Base-by-base conservation (phyloP, 139 green algal genomes). In the Ostreobium quekettii region DNA sequence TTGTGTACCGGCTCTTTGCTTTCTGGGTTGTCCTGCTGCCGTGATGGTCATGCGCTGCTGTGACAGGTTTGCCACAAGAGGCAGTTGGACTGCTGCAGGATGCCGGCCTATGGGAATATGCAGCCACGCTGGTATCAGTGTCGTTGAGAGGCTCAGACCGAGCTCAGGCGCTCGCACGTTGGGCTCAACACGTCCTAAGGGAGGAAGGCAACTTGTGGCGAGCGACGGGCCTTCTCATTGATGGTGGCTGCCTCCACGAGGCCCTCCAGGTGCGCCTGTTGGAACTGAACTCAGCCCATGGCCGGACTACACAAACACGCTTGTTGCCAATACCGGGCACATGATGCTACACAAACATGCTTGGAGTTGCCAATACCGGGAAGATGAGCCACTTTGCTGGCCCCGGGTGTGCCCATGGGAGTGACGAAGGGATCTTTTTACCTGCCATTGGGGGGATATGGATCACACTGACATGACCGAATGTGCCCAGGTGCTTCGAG, bases 101-200 rank as follows among this genome's bases (percentile, higher is more conserved):
- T 46, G 75, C 66, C 3, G 80, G 81, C 7, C 70, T 92, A 60
- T 95, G 89, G 89, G 75, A 71, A 2, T 79, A 83, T 47, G 88
- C 86, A 3, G 75, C 89, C 32, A 74, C 60, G 6, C 82, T 95
- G 32, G 71, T 62, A 7, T 82, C 86, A 1, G 48, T 72, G 48
- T 58, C 57, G 1, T 78, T 94, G 11, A 48, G 66, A 49, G 63
- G 66, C 28, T 28, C 47, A 0, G 77, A 87, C 59, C 74, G 76
- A 2, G 76, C 78, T 0, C 48, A 61, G 0, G 75, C 82, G 1
- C 67, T 93, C 39, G 70, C 79, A 38, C 77, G 86, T 19, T 94
- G 84, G 84, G 82, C 86, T 11, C 31, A 42, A 0, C 82, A 93
- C 36, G 79, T 84, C 64, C 22, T 74, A 59, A 36, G 46, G 1